These are phyloP conservation scores for Primulina eburnea DNA, from an alignment of 257 asterid species.

Conservation along the genomic window DNA sequence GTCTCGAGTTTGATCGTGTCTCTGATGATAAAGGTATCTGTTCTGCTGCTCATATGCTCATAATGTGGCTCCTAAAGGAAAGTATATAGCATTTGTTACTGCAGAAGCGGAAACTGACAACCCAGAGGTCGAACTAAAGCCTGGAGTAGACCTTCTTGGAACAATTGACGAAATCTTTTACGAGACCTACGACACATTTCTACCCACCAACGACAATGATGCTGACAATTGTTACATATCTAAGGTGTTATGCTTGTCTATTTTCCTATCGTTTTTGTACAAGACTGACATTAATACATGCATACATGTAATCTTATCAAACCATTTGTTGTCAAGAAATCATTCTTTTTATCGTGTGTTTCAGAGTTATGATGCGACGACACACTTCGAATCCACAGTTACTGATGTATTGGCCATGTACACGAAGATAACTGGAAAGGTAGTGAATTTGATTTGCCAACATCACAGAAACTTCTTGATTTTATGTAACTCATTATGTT, in stretches of 20 bases:
- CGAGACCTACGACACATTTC: conserved; percentile 77
- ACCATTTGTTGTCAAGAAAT: background rate
- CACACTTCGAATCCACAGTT: conserved; percentile 69
- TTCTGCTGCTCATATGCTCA: conserved; percentile 96
- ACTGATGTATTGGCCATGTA: conserved; percentile 52
- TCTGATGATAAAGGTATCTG: conserved; percentile 60
- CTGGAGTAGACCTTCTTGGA: conserved; percentile 89
- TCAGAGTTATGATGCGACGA: conserved; percentile 62
- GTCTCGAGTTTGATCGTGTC: background rate
- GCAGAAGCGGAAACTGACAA: conserved; percentile 89
- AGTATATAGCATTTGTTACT: conserved; percentile 76
- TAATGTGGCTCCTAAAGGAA: conserved; percentile 91
- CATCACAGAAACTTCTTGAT: background rate
- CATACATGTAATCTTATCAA: background rate
- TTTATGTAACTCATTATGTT: background rate
- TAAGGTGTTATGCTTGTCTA: conserved; percentile 35
- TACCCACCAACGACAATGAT: conserved; percentile 50
- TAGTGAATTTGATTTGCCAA: conserved; percentile 1
- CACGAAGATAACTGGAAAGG: conserved; percentile 64
- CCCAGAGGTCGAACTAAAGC: conserved; percentile 87
- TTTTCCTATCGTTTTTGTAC: background rate
- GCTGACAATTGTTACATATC: conserved; percentile 74
- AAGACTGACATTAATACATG: background rate
- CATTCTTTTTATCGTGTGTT: conserved; percentile 5
- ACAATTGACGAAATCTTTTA: conserved; percentile 85